These are phyloP conservation scores for Imleria badia DNA, from an alignment of 768 basidiomycete genomes.

Conservation along the genomic window DNA sequence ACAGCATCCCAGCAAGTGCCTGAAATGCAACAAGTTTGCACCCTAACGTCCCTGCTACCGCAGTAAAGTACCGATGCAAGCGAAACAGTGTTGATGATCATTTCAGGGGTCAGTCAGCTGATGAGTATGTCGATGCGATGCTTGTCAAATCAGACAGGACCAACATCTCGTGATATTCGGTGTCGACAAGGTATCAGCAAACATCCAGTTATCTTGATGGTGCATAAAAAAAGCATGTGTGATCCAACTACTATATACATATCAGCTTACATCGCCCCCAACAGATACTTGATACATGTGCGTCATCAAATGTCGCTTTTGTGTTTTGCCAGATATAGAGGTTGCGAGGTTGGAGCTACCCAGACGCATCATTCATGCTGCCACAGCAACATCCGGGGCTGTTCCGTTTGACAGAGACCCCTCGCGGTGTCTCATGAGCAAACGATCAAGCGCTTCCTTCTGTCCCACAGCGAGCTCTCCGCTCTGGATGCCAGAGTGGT, in stretches of 20 bases:
- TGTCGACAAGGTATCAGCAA: no score
- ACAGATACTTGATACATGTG: conserved; percentile 15
- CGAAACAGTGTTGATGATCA: no score
- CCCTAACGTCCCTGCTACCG: no score
- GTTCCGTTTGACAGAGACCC: conserved; percentile 9
- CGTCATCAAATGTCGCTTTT: conserved; percentile 23
- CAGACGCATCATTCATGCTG: conserved; percentile 8
- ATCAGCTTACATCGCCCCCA: conserved; percentile 6
- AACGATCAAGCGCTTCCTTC: conserved; percentile 83
- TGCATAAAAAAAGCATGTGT: not conserved
- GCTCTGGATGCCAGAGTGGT: conserved; percentile 90
- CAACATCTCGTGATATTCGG: not conserved
- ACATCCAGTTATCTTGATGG: not conserved
- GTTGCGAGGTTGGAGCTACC: not conserved
- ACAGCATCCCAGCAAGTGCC: no score
- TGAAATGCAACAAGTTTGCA: no score
- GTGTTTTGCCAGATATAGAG: not conserved
- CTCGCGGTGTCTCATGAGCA: conserved; percentile 77
- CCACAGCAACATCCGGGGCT: not conserved
- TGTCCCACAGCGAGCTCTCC: conserved; percentile 95
- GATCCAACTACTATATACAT: not conserved
- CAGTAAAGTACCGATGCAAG: no score
- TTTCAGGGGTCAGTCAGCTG: no score
- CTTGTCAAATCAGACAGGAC: not conserved
- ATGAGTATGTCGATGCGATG: no score